Base-by-base conservation (phyloP, 331 rosid genomes). In the Pyrus hybrid region DNA sequence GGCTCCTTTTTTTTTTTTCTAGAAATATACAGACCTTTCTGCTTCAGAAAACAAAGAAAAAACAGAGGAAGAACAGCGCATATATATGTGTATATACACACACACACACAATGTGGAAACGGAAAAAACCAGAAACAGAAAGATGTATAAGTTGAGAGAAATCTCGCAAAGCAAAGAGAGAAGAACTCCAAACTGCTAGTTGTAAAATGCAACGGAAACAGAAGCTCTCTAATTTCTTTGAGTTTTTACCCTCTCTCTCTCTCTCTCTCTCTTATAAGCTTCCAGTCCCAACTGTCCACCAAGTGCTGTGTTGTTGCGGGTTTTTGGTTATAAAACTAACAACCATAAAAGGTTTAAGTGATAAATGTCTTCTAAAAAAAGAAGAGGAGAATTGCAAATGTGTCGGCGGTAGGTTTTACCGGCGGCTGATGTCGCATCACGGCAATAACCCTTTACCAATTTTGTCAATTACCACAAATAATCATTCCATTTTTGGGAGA, bases 41-140 rank as follows among this genome's bases (percentile, higher is more conserved):
- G 86, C 80, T 82, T 78, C 84, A 64, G 73, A 45, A 68, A 80
- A 70, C 80, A 83, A 60, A 53, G 2, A 63, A 78, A 80, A 57
- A 49, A 69, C 80, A 77, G 87, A 87, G 76, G 85, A 74, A 75
- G 75, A 78, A 56, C 58, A 68, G 28, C 60, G 30, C 78, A 73
- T 51, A 29, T 16, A 45, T 6, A 45, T 14, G 54, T 10, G 7
- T 14, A 1, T 5, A 2, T 16, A 32, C 37, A 30, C 33, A 30
- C 6, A 13, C 6, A 49, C 32, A 68, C 66, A 82, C 13, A 68
- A 78, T 68, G 83, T 6, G 35, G 63, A 33, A 77, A 76, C 73
- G 71, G 64, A 17, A 67, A 68, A 72, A n/a, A 35, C 43, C 56
- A 72, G 72, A 51, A 18, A 29, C 35, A 63, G 71, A 79, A 30